Conservation (phyloP, 768 basidiomycete species). For the Tremella yokohamensis region DNA sequence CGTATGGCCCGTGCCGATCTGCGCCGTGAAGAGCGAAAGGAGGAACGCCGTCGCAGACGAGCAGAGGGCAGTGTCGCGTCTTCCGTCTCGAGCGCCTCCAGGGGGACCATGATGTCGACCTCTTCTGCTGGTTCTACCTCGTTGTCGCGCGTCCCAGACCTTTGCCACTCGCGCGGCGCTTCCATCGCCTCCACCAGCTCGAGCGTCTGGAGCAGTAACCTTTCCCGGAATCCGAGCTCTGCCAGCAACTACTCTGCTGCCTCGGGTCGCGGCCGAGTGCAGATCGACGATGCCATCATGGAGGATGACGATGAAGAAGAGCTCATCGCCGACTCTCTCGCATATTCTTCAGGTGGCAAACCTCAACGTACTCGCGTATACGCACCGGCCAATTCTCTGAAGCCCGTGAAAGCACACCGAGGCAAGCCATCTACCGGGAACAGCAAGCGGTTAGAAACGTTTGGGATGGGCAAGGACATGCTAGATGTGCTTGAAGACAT, state of each 20-base stretch:
- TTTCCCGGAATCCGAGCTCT: constrained; percentile 34
- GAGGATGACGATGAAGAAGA: constrained; percentile 44
- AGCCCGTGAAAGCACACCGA: neutral
- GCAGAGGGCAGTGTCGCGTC: constrained; percentile 26
- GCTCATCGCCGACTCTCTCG: constrained; percentile 19
- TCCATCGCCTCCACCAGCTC: constrained; percentile 36
- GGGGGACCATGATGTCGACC: constrained; percentile 29
- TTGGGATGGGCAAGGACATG: constrained; percentile 49
- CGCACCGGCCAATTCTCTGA: neutral
- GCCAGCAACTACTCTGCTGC: constrained; percentile 22
- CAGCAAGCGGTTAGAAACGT: constrained; percentile 17
- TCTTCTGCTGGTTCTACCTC: constrained; percentile 17
- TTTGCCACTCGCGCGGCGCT: constrained; percentile 34
- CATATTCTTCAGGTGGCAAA: neutral
- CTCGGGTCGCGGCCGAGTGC: constrained; percentile 25
- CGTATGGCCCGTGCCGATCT: constrained; percentile 43
- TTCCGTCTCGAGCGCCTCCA: constrained; percentile 19
- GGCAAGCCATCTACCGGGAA: neutral
- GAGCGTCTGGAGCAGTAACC: constrained; percentile 19
- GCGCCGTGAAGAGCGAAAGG: constrained; percentile 38
- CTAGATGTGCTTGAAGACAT: constrained; percentile 49
- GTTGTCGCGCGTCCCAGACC: constrained; percentile 33
- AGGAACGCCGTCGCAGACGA: constrained; percentile 37
- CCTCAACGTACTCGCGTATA: constrained; percentile 9
- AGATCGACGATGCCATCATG: constrained; percentile 31